A percentile compares a stretch with the other conserved stretches of the same genome.
phyloP scores from a whole-genome alignment of 352 stramenopile genomes.

The Pythium monospermum region DNA sequence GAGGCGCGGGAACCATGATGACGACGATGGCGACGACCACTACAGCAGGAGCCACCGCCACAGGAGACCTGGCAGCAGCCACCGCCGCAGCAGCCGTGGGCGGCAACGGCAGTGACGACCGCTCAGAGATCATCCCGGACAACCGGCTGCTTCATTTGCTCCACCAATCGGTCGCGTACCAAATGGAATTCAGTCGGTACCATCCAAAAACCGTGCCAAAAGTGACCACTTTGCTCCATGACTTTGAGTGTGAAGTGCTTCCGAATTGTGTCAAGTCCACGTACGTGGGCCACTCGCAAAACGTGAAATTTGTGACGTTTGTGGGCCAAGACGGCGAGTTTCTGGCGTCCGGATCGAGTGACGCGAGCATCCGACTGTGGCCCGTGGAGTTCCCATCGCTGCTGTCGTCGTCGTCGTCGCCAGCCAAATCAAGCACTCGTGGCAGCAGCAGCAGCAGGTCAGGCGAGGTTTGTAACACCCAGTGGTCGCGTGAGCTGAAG shows the following conservation, averaged over 20 bases:
- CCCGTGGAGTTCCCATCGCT: constrained; percentile 46
- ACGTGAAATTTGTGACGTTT: constrained; percentile 88
- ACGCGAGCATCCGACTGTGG: constrained; percentile 86
- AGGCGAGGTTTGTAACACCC: constrained; percentile 44
- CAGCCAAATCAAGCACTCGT: not conserved
- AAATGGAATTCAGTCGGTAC: constrained; percentile 89
- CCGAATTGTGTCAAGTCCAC: constrained; percentile 84
- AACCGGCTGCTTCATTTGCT: constrained; percentile 76
- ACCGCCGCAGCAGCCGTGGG: constrained; percentile 19
- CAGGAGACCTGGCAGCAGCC: constrained; percentile 14
- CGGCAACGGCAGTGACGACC: constrained; percentile 1
- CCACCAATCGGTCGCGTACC: constrained; percentile 84
- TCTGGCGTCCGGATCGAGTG: constrained; percentile 78
- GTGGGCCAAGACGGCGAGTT: constrained; percentile 80
- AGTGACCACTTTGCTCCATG: constrained; percentile 71
- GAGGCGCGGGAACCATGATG: not conserved
- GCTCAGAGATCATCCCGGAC: constrained; percentile 40
- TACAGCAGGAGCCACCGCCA: constrained; percentile 27
- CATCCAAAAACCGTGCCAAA: constrained; percentile 84
- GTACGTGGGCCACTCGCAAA: constrained; percentile 81
- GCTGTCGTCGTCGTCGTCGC: not conserved
- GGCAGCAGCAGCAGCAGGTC: constrained; percentile 1
- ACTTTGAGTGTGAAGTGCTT: constrained; percentile 86
- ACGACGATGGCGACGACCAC: not conserved
- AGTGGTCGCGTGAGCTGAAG: constrained; percentile 55